Evolutionary conservation across 805 yeast genomes (phyloP), one percentile per base, ranked within the genome.

Genomic region (Saccharomycopsis babjevae): DNA sequence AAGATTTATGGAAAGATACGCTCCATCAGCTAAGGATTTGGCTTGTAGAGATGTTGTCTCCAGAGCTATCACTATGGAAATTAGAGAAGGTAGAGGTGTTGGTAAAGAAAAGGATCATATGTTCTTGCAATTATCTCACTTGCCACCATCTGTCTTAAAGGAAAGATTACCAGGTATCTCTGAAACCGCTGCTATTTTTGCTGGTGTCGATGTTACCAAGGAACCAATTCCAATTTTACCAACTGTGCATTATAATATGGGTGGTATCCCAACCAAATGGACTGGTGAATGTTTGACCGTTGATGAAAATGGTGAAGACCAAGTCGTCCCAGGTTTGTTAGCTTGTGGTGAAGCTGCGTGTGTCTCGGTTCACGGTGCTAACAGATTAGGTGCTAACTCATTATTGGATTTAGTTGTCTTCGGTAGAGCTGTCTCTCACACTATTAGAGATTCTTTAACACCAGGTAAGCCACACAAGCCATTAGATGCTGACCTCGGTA

Each of bases 281-380:
- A 88, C 86, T 67, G 99, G 98, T 80, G 97, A 93, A 79, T 97
- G 85, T 59, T 73, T 93, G 65, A 89, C 89, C 56, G 72, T 86
- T 69, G 90, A 88, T 72, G 93, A 83, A 72, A 78, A 82, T 67
- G 99, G 99, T 69, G 84, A 93, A 70, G 99, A 94, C 74, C 83
- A 81, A 72, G 83, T 88, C 68, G 94, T 93, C 65, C 94, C 93
- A 71, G 99, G 99, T 71, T 81, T 93, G 68, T 82, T 83, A 74
- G 97, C 99, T 16, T 91, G 97, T 80, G 99, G 99, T 82, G 99
- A 93, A 80, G 92, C 96, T 67, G 99, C 97, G 54, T 93, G 97
- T 83, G 98, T 96, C 65, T 91, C 97, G 40, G 99, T 93, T 63
- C 99, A 93, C 74, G 99, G 99, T 78, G 99, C 99, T 66, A 93